These are phyloP conservation scores for Lagerstroemia fauriei DNA, from an alignment of 441 rosid species.

Conservation along the genomic window DNA sequence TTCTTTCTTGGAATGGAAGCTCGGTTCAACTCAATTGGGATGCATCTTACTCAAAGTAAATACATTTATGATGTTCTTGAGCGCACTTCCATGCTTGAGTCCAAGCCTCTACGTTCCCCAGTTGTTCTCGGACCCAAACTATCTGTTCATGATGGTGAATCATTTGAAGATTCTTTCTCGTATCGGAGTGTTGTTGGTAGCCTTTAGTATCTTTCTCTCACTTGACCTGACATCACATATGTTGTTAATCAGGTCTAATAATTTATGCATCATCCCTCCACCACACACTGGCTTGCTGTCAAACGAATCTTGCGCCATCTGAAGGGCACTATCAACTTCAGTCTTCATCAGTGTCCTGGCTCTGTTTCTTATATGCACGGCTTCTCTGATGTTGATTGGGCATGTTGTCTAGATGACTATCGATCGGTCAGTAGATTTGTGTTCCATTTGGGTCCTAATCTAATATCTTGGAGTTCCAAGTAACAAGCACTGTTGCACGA, in stretches of 20 bases:
- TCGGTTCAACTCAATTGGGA: not conserved
- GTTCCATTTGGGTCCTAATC: too few species aligned
- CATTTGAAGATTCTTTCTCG: not conserved
- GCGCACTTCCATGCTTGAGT: not conserved
- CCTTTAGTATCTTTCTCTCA: not conserved
- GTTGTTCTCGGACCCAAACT: not conserved
- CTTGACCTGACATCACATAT: not conserved
- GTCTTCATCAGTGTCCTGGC: not conserved
- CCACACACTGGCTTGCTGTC: not conserved
- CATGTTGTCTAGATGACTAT: not conserved
- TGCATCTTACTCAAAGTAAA: not conserved
- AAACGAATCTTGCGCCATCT: not conserved
- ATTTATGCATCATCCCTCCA: not conserved
- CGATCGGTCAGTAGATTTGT: not conserved
- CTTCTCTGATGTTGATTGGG: slow-evolving; percentile 9
- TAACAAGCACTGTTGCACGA: too few species aligned
- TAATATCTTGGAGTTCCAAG: too few species aligned
- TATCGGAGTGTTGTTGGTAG: not conserved
- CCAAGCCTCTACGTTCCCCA: not conserved
- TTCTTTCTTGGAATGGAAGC: not conserved
- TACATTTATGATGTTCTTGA: not conserved
- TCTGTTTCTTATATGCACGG: not conserved
- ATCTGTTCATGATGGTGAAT: not conserved
- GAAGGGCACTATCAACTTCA: not conserved
- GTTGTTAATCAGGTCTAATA: not conserved